Evolutionary conservation across 148 eudicot genomes (phyloP), one percentile per base, ranked within the genome.

Genomic region (Drosera capensis): DNA sequence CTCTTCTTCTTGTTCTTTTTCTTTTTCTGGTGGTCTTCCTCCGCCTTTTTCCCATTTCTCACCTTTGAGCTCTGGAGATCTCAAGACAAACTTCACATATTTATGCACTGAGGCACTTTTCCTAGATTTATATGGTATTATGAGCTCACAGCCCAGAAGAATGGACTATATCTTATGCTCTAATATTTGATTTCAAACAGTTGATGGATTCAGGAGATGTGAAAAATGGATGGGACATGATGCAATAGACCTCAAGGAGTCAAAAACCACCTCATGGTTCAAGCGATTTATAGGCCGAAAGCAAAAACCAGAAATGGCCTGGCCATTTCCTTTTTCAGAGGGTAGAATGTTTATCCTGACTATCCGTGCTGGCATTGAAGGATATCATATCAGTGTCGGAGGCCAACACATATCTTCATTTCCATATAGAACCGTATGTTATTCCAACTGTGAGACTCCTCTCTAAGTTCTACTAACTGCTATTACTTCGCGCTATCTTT

Each of bases 321-420:
- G 97, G 97, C 97, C 97, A 55, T 88, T 71, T 67, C 87, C 97
- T 45, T 84, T 88, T 43, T 72, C 57, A 30, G 97, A 88, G 68
- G 87, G 83, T 35, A 78, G 77, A 52, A 53, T 88, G 82, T 88
- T 88, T 63, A 69, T 88, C 42, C 57, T 84, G 54, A 88, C 87
- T 34, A 51, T 84, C 15, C 94, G 93, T 58, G 94, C 97, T 67
- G 97, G 97, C 46, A 63, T 84, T 60, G 97, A 88, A 60, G 97
- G 95, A 40, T 88, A 49, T 56, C 97, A 88, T 67, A 51, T 88
- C 37, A 78, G 48, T 64, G 79, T 72, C 30, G 97, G 93, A 45
- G 97, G 97, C 26, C 95, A 85, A 22, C 97, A 90, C 58, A 62
- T 90, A 30, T 73, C 97, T 46, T 90, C 97, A 39, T 90, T 90